Evolutionary conservation across 192 early-diverging fungal species (phyloP), one percentile per base, ranked within the genome.

Genomic region (Physocladia obscura): DNA sequence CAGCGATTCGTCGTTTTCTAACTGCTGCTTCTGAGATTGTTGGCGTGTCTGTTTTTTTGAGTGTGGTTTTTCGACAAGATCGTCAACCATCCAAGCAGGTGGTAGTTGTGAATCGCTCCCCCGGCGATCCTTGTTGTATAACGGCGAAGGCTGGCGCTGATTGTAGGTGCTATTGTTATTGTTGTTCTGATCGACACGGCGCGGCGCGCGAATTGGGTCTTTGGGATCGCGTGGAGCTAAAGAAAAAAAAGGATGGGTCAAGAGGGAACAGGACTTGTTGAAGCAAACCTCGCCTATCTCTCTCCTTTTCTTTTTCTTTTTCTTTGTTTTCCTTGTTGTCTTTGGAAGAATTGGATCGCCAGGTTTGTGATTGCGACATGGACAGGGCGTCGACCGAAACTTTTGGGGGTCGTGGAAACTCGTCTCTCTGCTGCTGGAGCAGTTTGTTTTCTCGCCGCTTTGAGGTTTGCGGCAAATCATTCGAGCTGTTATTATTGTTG

Each of bases 351-450:
- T n/a, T n/a, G n/a, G n/a, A n/a, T n/a, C n/a, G n/a, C n/a, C n/a
- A n/a, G n/a, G n/a, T n/a, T n/a, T n/a, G n/a, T n/a, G n/a, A n/a
- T n/a, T n/a, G n/a, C n/a, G n/a, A n/a, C n/a, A n/a, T n/a, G n/a
- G n/a, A n/a, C n/a, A n/a, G n/a, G n/a, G 15, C 19, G 22, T 51
- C 62, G 26, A 51, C 27, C 22, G 49, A 11, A 26, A 65, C 62
- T 32, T 65, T 65, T 38, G 62, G 62, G 30, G 32, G n/a, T 19
- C 62, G 62, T 30, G 62, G 62, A 32, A 65, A 65, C 37, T 37
- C 59, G 24, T 27, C 57, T 15, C n/a, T n/a, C n/a, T n/a, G n/a
- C n/a, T n/a, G n/a, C n/a, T n/a, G n/a, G n/a, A n/a, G n/a, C n/a
- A n/a, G n/a, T n/a, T n/a, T n/a, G n/a, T n/a, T n/a, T n/a, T n/a